Evolutionary conservation across 129 eudicot genomes (phyloP).

Genomic region (Solidago caesia): DNA sequence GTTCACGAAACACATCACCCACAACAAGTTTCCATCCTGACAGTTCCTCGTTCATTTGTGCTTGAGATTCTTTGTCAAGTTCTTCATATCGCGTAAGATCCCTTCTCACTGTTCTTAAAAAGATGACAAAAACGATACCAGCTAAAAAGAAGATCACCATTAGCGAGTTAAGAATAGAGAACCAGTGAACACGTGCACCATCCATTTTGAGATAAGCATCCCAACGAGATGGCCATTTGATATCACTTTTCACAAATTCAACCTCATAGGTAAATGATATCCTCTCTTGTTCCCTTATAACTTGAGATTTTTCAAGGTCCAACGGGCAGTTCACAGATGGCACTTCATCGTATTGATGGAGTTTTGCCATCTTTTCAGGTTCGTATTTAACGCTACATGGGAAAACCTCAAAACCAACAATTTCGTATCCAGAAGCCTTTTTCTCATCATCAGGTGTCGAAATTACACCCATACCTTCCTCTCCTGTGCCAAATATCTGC

Average conservation of each 20-base stretch:
- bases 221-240: conserved; percentile 22
- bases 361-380: conserved; percentile 47
- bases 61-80: conserved; percentile 63
- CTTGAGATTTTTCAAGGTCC: conserved; percentile 48
- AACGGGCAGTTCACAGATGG: conserved; percentile 44
- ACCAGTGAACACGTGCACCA: conserved; percentile 17
- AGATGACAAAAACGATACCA: conserved; percentile 16
- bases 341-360: conserved; percentile 46
- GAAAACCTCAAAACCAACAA: conserved; percentile 68
- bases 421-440: conserved; percentile 63
- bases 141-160: conserved; percentile 16
- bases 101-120: conserved; percentile 52
- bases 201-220: conserved; percentile 10
- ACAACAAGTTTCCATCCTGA: conserved; percentile 69
- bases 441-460: conserved; percentile 56
- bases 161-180: conserved; percentile 10
- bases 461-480: conserved; percentile 70
- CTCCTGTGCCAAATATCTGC: conserved; percentile 67
- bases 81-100: conserved; percentile 59
- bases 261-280: conserved; percentile 55
- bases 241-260: conserved; percentile 26
- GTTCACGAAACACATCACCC: conserved; percentile 58
- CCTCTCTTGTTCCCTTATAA: conserved; percentile 55
- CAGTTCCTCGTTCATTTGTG: conserved; percentile 64
- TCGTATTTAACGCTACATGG: conserved; percentile 60